Percentiles rank a stretch among this genome's conserved stretches.
Evolutionary conservation across 306 rosid genomes (phyloP).

Genomic region (Erythrophleum fordii): DNA sequence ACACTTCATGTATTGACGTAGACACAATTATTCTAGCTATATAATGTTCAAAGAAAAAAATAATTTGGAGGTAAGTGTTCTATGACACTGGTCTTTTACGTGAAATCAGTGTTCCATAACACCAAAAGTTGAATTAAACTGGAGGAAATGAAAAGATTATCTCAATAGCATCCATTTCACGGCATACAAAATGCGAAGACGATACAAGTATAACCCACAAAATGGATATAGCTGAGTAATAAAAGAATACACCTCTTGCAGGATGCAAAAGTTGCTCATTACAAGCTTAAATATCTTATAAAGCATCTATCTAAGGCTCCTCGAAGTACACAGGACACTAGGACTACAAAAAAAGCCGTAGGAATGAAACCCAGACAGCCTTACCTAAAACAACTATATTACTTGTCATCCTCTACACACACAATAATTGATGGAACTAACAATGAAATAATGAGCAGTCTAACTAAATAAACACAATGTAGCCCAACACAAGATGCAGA

Average conservation of each 20-base stretch:
- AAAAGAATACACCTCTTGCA: conserved; percentile 41
- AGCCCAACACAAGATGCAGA: conserved; percentile 34
- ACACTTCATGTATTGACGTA: no score
- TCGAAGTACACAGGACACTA: conserved; percentile 15
- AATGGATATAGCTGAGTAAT: conserved; percentile 29
- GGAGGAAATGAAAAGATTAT: conserved; percentile 14
- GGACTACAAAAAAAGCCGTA: conserved; percentile 28
- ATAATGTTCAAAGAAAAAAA: no score
- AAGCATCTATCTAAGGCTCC: conserved; percentile 32
- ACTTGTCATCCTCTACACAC: conserved; percentile 27
- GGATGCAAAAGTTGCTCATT: conserved; percentile 10
- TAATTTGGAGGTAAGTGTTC: no score
- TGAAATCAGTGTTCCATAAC: not conserved
- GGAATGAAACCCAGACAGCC: conserved; percentile 25
- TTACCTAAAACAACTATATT: conserved; percentile 28
- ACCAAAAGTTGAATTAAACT: not conserved
- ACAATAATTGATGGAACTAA: conserved; percentile 30
- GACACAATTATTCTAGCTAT: no score
- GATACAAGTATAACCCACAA: conserved; percentile 17
- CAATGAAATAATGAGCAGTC: conserved; percentile 40
- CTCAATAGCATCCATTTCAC: not conserved
- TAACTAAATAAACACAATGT: conserved; percentile 7
- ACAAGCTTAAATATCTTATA: conserved; percentile 23
- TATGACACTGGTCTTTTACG: not conserved
- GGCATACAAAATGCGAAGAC: conserved; percentile 14